Percentiles rank a stretch among this genome's conserved stretches.
Conservation (phyloP, 2,329 filamentous ascomycete genomes). For the Aspergillus piperis region DNA sequence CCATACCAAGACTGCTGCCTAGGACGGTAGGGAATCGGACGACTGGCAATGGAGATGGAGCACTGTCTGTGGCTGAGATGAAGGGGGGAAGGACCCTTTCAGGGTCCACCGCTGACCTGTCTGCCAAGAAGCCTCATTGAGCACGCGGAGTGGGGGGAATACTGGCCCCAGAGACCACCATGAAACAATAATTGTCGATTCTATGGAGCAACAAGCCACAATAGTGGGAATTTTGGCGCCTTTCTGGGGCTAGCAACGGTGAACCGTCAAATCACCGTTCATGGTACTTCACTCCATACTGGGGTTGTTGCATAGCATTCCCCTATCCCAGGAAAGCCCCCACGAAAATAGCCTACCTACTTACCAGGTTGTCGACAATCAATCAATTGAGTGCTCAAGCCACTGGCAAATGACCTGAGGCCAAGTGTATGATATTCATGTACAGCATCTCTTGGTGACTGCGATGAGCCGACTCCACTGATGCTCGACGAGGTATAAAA, state of each 20-base stretch:
- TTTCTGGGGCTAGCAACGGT: constrained; percentile 3
- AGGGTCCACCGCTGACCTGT: constrained; percentile 17
- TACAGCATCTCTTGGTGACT: not conserved
- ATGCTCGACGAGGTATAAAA: constrained; percentile 10
- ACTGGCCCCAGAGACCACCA: constrained; percentile 1
- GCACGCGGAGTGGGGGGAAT: constrained; percentile 13
- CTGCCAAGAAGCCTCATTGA: constrained; percentile 14
- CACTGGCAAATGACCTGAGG: constrained; percentile 9
- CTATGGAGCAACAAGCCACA: not conserved
- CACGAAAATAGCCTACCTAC: not conserved
- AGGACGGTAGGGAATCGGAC: not conserved
- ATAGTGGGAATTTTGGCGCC: constrained; percentile 1
- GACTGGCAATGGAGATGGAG: not conserved
- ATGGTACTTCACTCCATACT: not conserved
- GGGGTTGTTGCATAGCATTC: not conserved
- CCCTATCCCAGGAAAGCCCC: not conserved
- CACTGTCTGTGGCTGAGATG: not conserved
- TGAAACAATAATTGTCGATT: constrained; percentile 7
- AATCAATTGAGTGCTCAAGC: not conserved
- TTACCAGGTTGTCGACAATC: not conserved
- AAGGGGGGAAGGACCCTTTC: constrained; percentile 2
- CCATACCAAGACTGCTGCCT: constrained; percentile 8
- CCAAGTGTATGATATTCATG: constrained; percentile 9
- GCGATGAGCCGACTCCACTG: not conserved
- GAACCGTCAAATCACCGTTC: not conserved